Percentiles rank a stretch among this genome's conserved stretches.
These are phyloP conservation scores for Leccinum sublutescens DNA, from an alignment of 768 basidiomycete genomes.

Conservation along the genomic window DNA sequence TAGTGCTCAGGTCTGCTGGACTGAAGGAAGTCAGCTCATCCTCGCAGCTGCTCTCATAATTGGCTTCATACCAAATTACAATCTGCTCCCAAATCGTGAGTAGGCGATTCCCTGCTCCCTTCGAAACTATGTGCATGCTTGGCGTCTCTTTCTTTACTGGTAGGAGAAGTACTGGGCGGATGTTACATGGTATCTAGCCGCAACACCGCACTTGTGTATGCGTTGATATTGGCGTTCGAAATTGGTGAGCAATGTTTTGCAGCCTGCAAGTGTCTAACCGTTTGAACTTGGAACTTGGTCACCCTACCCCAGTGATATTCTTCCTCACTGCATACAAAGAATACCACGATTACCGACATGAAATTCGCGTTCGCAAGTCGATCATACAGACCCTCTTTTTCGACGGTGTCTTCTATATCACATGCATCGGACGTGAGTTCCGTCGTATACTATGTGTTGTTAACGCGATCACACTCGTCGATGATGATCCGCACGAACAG, in stretches of 20 bases:
- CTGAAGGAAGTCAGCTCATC: not conserved
- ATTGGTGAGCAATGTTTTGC: no score
- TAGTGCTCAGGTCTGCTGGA: not conserved
- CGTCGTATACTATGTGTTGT: no score
- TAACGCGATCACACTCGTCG: not conserved
- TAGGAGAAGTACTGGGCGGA: not conserved
- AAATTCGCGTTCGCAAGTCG: not conserved
- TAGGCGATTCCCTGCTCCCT: not conserved
- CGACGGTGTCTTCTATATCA: not conserved
- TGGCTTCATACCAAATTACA: not conserved
- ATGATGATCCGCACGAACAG: not conserved
- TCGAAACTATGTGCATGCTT: not conserved
- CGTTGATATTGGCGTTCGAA: not conserved
- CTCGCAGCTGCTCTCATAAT: not conserved
- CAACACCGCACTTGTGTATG: not conserved
- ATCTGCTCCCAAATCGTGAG: not conserved
- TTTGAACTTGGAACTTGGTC: no score
- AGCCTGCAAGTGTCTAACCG: no score
- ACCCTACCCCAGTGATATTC: not conserved
- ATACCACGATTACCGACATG: not conserved
- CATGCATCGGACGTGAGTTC: not conserved
- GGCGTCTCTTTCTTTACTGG: not conserved
- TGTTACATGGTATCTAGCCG: not conserved
- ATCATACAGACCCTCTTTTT: not conserved
- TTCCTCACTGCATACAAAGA: not conserved